Evolutionary conservation across 768 basidiomycete genomes (phyloP).

Genomic region (Tulasnella calospora): DNA sequence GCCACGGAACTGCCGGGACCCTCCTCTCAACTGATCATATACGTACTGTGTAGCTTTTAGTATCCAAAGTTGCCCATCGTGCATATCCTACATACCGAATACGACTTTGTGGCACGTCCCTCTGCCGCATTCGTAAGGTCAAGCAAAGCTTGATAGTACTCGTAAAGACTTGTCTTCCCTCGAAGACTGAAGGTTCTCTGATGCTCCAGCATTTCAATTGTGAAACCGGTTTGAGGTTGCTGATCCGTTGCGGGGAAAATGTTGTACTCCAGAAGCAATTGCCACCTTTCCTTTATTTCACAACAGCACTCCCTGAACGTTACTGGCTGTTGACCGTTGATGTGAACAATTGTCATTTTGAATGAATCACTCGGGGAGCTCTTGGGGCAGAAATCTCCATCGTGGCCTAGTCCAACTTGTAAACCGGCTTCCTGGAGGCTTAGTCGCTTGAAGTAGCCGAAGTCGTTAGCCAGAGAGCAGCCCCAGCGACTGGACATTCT

Average conservation of each 20-base stretch:
- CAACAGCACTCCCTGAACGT: neutral
- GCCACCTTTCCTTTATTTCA: neutral
- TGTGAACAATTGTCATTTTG: neutral
- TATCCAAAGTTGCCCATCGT: no score
- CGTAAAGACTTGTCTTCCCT: neutral
- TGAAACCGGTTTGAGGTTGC: neutral
- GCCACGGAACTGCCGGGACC: neutral
- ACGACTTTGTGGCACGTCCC: no score
- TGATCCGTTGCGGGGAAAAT: neutral
- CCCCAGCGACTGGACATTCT: neutral
- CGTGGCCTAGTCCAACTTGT: neutral
- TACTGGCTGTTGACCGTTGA: neutral
- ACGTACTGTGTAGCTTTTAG: neutral
- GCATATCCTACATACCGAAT: no score
- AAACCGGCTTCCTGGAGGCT: neutral
- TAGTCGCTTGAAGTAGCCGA: no score
- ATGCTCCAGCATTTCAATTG: neutral
- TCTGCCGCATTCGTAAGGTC: neutral
- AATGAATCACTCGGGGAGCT: neutral
- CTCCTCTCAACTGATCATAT: neutral
- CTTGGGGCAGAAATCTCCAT: neutral
- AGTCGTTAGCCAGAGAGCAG: no score
- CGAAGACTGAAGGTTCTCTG: neutral
- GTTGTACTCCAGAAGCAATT: neutral
- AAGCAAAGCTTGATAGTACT: neutral